Base-by-base conservation (phyloP, 2,329 filamentous ascomycete genomes). In the Coniochaeta ligniaria region DNA sequence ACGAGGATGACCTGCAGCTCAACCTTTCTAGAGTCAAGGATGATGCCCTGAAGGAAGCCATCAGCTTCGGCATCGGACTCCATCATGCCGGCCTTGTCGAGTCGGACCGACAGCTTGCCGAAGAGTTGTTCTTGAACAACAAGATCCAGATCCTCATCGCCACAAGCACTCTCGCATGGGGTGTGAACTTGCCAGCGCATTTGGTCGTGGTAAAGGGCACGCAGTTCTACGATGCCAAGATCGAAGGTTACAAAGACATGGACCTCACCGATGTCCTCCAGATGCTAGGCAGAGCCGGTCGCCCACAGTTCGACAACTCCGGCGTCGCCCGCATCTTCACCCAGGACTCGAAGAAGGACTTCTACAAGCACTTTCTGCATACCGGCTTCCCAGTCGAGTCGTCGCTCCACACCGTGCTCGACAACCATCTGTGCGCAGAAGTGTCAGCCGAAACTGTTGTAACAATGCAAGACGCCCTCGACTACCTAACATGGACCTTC, bases 401-500 rank as follows among this genome's bases (percentile, higher is more conserved):
- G 0, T 96, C 93, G 0, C 81, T 99, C 43, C 95, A 99, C 75
- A 96, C 96, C 22, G 95, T 98, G 0, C 80, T 99, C 8, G 94
- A 98, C 75, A 96, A 99, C 78, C 96, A 99, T 82, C 82, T 99
- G 72, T 89, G 92, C 63, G 95, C 95, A 62, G 95, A 99, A 76
- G 87, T 98, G 6, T 96, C 93, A 0, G 92, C 95, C 0, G 93
- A 91, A 66, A 99, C 95, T 0, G 91, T 99, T 58, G 80, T 89
- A 35, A 96, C 92, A 9, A 97, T 97, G 74, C 95, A 99, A 75
- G 95, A 99, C 75, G 95, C 95, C 0, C 83, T 99, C 4, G 96
- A 99, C 74, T 99, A 99, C 71, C 78, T 99, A 59, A 99, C 95
- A 0, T 99, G 96, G 95, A 99, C 96, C 0, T 99, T 99, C 79